Conservation (phyloP, 2,329 filamentous ascomycete species). For the Aureobasidium sp. region DNA sequence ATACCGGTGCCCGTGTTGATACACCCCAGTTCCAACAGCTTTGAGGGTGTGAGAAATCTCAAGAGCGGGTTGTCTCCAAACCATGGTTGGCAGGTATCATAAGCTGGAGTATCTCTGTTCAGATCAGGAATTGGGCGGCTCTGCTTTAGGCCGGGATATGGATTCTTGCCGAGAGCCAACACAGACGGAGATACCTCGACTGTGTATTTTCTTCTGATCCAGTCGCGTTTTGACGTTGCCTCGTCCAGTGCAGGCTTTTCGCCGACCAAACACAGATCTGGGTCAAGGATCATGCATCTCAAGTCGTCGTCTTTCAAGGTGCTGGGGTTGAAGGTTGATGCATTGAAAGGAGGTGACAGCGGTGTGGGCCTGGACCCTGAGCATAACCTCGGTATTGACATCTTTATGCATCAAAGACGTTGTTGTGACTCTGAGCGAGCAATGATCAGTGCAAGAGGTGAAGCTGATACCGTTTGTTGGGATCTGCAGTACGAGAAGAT, state of each 20-base stretch:
- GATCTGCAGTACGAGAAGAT: neutral
- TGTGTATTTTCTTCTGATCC: neutral
- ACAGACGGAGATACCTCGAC: neutral
- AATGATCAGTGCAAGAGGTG: neutral
- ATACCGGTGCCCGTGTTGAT: neutral
- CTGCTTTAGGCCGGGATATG: neutral
- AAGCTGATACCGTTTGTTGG: too few species aligned
- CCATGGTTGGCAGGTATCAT: neutral
- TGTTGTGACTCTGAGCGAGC: too few species aligned
- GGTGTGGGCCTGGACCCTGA: neutral
- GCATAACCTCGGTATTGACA: neutral
- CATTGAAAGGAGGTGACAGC: neutral
- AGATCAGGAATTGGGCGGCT: neutral
- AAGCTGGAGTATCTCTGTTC: neutral
- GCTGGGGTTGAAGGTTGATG: neutral
- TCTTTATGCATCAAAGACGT: neutral
- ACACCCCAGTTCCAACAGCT: neutral
- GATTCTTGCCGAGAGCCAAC: neutral
- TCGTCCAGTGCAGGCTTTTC: neutral
- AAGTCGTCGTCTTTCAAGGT: neutral
- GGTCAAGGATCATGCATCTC: neutral
- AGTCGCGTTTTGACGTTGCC: neutral
- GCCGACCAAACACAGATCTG: neutral
- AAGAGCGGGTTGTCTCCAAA: neutral
- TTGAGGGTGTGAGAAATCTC: neutral